Percentiles rank a stretch among this genome's conserved stretches.
These are phyloP conservation scores for Macaranga tanarius DNA, from an alignment of 441 rosid genomes.

Conservation along the genomic window DNA sequence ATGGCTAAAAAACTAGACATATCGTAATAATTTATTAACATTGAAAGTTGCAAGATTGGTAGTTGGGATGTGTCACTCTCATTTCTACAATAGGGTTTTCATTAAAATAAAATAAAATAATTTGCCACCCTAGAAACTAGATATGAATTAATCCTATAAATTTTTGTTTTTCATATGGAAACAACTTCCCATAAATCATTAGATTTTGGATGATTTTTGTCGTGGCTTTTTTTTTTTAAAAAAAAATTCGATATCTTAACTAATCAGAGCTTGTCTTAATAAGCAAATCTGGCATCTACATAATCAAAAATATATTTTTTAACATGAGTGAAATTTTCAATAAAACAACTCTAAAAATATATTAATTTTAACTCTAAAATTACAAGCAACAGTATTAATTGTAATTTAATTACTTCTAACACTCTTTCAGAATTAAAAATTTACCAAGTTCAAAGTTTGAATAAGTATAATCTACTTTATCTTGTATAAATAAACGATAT, in stretches of 20 bases:
- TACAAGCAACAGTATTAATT: too few species aligned
- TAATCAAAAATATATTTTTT: too few species aligned
- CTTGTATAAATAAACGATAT: too few species aligned
- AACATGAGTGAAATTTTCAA: too few species aligned
- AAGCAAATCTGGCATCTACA: background rate
- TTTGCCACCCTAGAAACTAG: background rate
- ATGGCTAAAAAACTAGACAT: background rate
- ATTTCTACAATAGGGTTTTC: background rate
- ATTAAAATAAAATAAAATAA: background rate
- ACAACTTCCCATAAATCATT: background rate
- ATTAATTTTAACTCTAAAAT: too few species aligned
- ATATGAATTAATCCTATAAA: background rate
- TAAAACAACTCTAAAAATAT: too few species aligned
- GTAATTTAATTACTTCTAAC: too few species aligned
- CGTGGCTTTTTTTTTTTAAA: background rate
- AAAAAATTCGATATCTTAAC: background rate
- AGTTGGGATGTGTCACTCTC: constrained; percentile 12
- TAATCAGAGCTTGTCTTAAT: background rate
- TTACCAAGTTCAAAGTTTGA: too few species aligned
- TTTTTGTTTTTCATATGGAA: too few species aligned
- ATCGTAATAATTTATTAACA: background rate
- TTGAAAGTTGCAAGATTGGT: constrained; percentile 1
- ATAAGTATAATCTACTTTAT: too few species aligned
- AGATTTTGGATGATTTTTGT: background rate
- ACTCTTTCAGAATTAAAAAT: too few species aligned